Evolutionary conservation across 1,284 basidiomycete species (phyloP), one percentile per base, ranked within the genome.

Genomic region (Phenoliferia sp.): DNA sequence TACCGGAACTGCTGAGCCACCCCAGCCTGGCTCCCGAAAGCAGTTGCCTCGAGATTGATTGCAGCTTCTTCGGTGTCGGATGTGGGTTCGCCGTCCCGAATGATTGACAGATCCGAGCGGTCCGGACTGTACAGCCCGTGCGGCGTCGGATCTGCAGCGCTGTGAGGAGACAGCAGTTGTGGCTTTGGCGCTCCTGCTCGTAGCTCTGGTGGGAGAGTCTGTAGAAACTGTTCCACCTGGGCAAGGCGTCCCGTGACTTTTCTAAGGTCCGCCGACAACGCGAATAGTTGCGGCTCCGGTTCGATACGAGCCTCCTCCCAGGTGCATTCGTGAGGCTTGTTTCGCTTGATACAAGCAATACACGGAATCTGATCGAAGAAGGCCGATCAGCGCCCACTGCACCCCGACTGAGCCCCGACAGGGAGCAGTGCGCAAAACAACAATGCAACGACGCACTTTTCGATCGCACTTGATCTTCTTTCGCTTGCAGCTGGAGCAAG

Each of bases 321-420:
- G 12, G 36, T 56, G 59, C 71, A 72, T 0, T 50, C 64, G 17
- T 62, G 44, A 1, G 68, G 64, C 16, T 68, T 66, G n/a, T 66
- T 66, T n/a, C 71, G 62, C 22, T 59, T 62, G 55, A 66, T 63
- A 48, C 71, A 72, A 3, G 68, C 68, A 10, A 63, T 59, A n/a
- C 70, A 69, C 10, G 70, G 70, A 19, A 69, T 48, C 64, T 69
- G 64, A n/a, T 17, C 4, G n/a, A 36, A 32, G 7, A 7, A 5
- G 54, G 5, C 12, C 4, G 29, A 31, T 31, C 29, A 28, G 54
- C n/a, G 17, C 29, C n/a, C 29, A 5, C 26, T 56, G 29, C 55
- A 9, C 55, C 15, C 22, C 28, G 10, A 56, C 55, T 32, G 5
- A 31, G 28, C 9, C 9, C 52, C 9, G 15, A 17, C n/a, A 12